Conservation (phyloP, 768 basidiomycete species). For the Termitomyces sp. region DNA sequence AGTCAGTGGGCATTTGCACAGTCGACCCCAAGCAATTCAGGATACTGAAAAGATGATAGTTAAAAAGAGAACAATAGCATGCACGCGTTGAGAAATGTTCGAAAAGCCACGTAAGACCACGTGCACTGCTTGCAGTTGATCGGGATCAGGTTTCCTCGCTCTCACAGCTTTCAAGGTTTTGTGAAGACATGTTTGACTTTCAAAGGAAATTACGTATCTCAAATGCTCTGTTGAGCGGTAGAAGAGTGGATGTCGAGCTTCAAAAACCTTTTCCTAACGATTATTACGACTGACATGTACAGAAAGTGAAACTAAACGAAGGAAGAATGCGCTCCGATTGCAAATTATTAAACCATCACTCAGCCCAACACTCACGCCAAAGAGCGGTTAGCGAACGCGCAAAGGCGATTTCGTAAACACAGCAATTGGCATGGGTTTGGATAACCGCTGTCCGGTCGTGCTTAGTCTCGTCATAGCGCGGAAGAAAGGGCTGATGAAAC, state of each 20-base stretch:
- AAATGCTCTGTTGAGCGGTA: not conserved
- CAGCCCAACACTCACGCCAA: constrained; percentile 5
- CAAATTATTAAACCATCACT: constrained; percentile 9
- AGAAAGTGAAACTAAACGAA: not conserved
- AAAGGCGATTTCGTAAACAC: constrained; percentile 5
- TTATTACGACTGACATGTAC: not conserved
- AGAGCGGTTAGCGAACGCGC: constrained; percentile 5
- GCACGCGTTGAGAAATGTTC: not conserved
- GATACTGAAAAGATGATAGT: not conserved
- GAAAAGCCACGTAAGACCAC: not conserved
- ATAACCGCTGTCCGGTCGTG: constrained; percentile 1
- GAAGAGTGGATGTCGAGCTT: not conserved
- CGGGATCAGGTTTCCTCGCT: not conserved
- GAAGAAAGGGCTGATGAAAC: not conserved
- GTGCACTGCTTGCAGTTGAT: not conserved
- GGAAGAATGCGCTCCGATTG: constrained; percentile 8
- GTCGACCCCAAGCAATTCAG: not conserved
- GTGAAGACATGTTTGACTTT: not conserved
- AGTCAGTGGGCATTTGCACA: not conserved
- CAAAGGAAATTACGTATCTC: not conserved
- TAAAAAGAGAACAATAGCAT: not conserved
- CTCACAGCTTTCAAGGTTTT: too few relatives aligned
- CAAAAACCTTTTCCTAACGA: not conserved
- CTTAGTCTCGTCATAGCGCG: constrained; percentile 7
- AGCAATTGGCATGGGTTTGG: not conserved